These are phyloP conservation scores for Mortierella sp. DNA, from an alignment of 371 early-diverging fungal genomes.

Conservation along the genomic window DNA sequence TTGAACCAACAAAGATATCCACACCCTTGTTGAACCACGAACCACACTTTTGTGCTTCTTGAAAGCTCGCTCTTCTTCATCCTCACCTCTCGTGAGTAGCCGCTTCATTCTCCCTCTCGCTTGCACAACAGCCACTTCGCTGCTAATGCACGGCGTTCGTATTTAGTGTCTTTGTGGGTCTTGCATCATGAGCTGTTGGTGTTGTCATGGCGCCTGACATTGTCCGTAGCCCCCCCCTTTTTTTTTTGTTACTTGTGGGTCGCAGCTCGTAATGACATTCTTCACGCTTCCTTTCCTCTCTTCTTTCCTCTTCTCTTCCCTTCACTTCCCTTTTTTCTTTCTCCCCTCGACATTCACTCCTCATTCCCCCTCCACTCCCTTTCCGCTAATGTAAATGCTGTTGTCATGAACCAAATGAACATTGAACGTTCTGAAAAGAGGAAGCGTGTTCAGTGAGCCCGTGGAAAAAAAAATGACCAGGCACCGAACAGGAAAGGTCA, in stretches of 20 bases:
- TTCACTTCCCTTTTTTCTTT: background rate
- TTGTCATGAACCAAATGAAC: background rate
- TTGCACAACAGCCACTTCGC: background rate
- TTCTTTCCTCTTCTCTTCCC: background rate
- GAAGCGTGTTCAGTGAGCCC: background rate
- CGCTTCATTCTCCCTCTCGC: too few relatives aligned
- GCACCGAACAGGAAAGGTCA: background rate
- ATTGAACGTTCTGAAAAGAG: background rate
- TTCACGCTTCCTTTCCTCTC: background rate
- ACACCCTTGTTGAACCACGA: background rate
- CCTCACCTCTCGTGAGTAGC: too few relatives aligned
- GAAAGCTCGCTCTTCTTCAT: background rate
- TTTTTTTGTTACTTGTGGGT: background rate
- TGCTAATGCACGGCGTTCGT: background rate
- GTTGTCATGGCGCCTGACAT: slow-evolving; percentile 12
- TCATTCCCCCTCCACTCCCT: background rate
- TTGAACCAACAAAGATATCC: background rate
- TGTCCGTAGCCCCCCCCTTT: slow-evolving; percentile 1
- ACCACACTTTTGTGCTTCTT: background rate
- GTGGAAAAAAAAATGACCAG: background rate
- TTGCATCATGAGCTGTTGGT: background rate
- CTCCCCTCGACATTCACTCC: slow-evolving; percentile 7
- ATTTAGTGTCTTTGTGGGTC: background rate
- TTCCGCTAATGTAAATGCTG: slow-evolving; percentile 4
- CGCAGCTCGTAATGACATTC: background rate